These are phyloP conservation scores for Chrysopogon serrulatus DNA, from an alignment of 176 grass and related monocot genomes.

Conservation along the genomic window DNA sequence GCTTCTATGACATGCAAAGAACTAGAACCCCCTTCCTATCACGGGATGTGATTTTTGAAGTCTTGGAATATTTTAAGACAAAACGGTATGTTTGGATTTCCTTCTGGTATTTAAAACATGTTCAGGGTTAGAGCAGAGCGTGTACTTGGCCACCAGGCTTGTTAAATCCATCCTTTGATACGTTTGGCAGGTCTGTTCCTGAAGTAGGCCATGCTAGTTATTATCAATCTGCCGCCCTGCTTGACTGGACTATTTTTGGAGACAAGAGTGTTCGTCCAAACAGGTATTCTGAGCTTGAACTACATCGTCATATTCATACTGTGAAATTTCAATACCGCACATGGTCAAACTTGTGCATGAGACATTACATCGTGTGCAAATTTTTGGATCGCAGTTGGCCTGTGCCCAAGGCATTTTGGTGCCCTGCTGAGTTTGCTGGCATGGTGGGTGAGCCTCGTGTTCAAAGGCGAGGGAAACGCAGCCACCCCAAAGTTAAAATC, in stretches of 20 bases:
- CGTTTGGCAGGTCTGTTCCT: background rate
- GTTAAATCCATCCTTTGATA: background rate
- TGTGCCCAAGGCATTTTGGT: background rate
- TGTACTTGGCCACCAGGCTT: background rate
- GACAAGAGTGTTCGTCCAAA: background rate
- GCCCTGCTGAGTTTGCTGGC: background rate
- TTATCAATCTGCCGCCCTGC: background rate
- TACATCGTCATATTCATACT: background rate
- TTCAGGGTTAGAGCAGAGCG: background rate
- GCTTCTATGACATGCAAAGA: conserved; percentile 18
- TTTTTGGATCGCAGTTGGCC: background rate
- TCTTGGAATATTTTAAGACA: conserved; percentile 3
- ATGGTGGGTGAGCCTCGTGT: background rate
- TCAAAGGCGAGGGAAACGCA: background rate
- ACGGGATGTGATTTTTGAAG: background rate
- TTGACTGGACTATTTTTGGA: background rate
- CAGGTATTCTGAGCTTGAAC: background rate
- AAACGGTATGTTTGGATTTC: background rate
- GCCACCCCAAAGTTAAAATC: background rate
- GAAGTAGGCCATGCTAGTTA: background rate
- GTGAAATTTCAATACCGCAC: background rate
- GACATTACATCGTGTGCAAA: background rate
- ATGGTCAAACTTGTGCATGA: background rate
- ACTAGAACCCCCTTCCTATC: conserved; percentile 3
- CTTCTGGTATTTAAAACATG: background rate